Evolutionary conservation across 208 protist genomes (phyloP).

Genomic region (Acanthamoeba lenticulata): DNA sequence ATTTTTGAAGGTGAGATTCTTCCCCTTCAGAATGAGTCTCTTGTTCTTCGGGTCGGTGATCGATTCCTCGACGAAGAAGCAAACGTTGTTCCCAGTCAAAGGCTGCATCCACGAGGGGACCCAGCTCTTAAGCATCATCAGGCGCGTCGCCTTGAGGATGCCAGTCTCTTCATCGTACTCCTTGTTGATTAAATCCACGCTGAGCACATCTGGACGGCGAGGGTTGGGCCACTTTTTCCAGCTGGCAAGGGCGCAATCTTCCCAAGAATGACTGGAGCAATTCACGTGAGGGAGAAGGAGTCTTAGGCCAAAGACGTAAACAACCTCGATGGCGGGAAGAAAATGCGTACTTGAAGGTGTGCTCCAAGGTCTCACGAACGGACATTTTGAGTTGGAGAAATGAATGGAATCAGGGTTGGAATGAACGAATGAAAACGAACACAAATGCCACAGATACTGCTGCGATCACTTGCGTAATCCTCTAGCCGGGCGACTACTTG

Average conservation of each 20-base stretch:
- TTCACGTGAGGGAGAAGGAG: background rate
- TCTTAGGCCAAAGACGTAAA: background rate
- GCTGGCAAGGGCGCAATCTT: slow-evolving; percentile 70
- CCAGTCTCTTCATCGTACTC: slow-evolving; percentile 73
- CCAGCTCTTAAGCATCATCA: slow-evolving; percentile 71
- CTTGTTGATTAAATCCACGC: slow-evolving; percentile 75
- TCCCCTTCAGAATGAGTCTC: slow-evolving; percentile 62
- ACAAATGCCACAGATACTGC: background rate
- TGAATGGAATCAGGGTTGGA: background rate
- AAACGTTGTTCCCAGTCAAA: slow-evolving; percentile 54
- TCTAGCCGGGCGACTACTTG: background rate
- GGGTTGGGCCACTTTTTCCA: slow-evolving; percentile 78
- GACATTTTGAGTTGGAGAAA: slow-evolving; percentile 23
- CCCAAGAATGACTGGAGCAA: slow-evolving; percentile 71
- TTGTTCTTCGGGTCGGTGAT: slow-evolving; percentile 74
- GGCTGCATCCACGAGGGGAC: slow-evolving; percentile 71
- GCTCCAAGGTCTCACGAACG: slow-evolving; percentile 70
- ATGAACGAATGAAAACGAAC: background rate
- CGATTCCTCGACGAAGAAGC: slow-evolving; percentile 74
- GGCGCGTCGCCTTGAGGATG: slow-evolving; percentile 64
- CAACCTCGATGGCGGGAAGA: background rate
- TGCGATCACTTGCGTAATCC: background rate
- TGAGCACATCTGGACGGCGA: slow-evolving; percentile 73
- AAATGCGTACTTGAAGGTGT: slow-evolving; percentile 77
- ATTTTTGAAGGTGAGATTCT: slow-evolving; percentile 73